Conservation (phyloP, 495 filamentous ascomycete genomes). For the Cenococcum geophilum region DNA sequence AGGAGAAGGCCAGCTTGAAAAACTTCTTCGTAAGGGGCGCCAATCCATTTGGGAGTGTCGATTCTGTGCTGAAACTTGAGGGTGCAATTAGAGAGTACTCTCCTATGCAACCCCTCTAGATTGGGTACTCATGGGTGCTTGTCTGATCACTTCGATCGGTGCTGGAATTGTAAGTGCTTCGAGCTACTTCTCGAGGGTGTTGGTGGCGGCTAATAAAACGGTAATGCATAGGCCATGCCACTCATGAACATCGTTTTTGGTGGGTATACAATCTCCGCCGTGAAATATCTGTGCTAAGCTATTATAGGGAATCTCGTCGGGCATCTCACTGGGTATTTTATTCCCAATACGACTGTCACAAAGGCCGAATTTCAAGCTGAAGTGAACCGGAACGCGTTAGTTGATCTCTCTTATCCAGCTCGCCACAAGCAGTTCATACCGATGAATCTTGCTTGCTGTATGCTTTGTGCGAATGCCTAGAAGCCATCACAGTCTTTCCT, state of each 20-base stretch:
- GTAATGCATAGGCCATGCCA: slow-evolving; percentile 20
- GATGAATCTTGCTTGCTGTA: too few species aligned
- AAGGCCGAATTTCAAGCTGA: slow-evolving; percentile 22
- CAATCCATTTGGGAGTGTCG: background rate
- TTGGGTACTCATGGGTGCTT: slow-evolving; percentile 16
- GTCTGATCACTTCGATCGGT: slow-evolving; percentile 27
- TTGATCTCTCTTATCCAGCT: background rate
- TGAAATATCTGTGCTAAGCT: background rate
- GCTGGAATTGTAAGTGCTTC: slow-evolving; percentile 26
- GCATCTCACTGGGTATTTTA: slow-evolving; percentile 29
- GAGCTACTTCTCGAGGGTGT: background rate
- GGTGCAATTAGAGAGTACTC: slow-evolving; percentile 21
- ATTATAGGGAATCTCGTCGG: slow-evolving; percentile 22
- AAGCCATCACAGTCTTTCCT: too few species aligned
- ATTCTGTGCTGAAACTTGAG: background rate
- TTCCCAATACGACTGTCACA: slow-evolving; percentile 21
- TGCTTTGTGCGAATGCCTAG: too few species aligned
- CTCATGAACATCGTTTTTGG: slow-evolving; percentile 32
- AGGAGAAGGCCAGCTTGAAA: slow-evolving; percentile 18
- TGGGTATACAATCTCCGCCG: background rate
- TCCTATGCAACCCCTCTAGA: slow-evolving; percentile 27
- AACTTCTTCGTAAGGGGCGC: slow-evolving; percentile 24
- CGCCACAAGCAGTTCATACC: background rate
- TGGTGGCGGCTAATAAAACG: background rate
- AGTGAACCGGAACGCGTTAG: slow-evolving; percentile 28